A percentile compares a stretch with the other conserved stretches of the same genome.
Conservation (phyloP, 1,284 basidiomycete species). For the Cystobasidium slooffiae region DNA sequence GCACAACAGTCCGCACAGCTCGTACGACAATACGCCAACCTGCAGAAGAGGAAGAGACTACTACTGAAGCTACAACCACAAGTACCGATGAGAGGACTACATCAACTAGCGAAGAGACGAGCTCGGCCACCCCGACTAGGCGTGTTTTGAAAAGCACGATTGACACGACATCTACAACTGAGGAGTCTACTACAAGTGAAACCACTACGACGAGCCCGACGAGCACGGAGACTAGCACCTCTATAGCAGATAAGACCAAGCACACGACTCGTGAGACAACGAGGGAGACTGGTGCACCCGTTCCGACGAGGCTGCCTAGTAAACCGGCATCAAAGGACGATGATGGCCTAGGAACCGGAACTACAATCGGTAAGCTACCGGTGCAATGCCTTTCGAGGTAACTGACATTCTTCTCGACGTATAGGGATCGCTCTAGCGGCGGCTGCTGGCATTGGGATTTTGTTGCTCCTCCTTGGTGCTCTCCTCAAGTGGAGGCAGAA, state of each 20-base stretch:
- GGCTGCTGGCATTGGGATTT: conserved; percentile 28
- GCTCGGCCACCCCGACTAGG: neutral
- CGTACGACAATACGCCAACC: too few relatives aligned
- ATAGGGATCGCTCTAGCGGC: conserved; percentile 34
- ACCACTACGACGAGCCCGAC: neutral
- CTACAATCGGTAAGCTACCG: conserved; percentile 25
- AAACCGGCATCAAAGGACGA: conserved; percentile 4
- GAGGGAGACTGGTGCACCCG: neutral
- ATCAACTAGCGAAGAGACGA: neutral
- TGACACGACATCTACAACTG: neutral
- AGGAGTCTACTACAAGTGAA: neutral
- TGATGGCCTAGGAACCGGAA: conserved; percentile 28
- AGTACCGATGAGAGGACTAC: neutral
- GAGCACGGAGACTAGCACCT: neutral
- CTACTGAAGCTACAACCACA: neutral
- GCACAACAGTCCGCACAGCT: neutral
- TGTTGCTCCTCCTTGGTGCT: conserved; percentile 14
- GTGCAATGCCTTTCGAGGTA: neutral
- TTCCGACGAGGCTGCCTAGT: conserved; percentile 9
- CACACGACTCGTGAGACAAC: neutral
- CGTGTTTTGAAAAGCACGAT: neutral
- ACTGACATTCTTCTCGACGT: neutral
- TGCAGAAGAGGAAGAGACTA: neutral
- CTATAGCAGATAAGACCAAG: neutral
- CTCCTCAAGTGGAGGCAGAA: conserved; percentile 27